Base-by-base conservation (phyloP, 352 stramenopile genomes). In the Globisporangium orthogonon region DNA sequence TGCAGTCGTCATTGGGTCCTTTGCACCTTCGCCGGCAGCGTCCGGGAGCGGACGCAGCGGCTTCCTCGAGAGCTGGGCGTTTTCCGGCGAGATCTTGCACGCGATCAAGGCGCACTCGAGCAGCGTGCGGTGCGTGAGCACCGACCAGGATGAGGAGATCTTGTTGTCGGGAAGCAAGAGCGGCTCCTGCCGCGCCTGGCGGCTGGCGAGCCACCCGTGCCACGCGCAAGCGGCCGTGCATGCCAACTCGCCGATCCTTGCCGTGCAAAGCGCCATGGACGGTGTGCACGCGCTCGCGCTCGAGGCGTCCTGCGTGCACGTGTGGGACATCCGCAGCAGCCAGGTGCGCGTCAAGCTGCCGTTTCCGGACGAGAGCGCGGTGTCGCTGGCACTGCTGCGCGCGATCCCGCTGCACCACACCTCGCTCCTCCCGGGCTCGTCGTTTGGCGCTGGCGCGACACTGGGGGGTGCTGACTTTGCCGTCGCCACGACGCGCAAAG, bases 321-420 rank as follows among this genome's bases (percentile, higher is more conserved):
- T 89, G 0, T 91, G 82, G 82, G 77, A 91, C 52, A 54, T 91
- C 13, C 67, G 66, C 9, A 87, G 77, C 3, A 91, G 79, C 54
- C 82, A 89, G 28, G 65, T 76, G 23, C 55, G 69, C 4, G 70
- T 83, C 50, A 71, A 72, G 31, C 46, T 91, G 14, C 78, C 82
- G 28, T 89, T 89, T 49, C 50, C 45, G 0, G 73, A 61, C 31
- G 81, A 89, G 39, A 66, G 61, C 17, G 60, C 87, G 50, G 65
- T 75, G 3, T 71, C 76, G 9, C 69, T 83, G 51, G 58, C 74
- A 7, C 44, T 69, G 10, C 43, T 78, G 29, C 55, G 62, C 0
- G 37, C 50, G 11, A 30, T 70, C 11, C 61, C 69, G 18, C 62
- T 67, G 48, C 46, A 55, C 44, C 37, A 41, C 33, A 23, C 23